phyloP scores from a whole-genome alignment of 441 rosid genomes.

The Brassica balearica region DNA sequence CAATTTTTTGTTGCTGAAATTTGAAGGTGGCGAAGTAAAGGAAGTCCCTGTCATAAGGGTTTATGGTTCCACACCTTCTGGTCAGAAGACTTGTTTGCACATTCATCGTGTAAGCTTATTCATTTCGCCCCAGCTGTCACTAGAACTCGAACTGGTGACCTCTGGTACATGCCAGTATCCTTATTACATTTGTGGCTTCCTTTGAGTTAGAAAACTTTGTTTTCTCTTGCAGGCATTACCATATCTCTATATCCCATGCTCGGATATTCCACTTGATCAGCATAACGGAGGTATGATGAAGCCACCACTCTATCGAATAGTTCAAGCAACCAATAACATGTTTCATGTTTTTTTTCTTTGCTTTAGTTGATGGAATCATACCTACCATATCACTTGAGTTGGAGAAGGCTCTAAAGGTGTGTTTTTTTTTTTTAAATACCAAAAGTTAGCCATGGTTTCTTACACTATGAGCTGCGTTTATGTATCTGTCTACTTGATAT shows the following conservation, averaged over 20 bases:
- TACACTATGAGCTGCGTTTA: constrained; percentile 17
- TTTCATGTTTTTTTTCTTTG: constrained; percentile 38
- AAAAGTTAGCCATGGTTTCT: constrained; percentile 11
- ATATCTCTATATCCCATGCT: constrained; percentile 80
- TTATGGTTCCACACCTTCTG: constrained; percentile 92
- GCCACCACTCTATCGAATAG: constrained; percentile 15
- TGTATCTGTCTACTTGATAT: constrained; percentile 30
- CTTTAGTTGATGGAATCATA: constrained; percentile 59
- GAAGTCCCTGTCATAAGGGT: constrained; percentile 91
- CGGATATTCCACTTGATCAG: constrained; percentile 59
- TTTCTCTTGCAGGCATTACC: constrained; percentile 77
- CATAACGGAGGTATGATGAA: constrained; percentile 58
- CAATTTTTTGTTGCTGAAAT: neutral
- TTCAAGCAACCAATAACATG: constrained; percentile 17
- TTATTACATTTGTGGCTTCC: no score
- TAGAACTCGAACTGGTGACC: no score
- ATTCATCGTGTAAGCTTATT: constrained; percentile 64
- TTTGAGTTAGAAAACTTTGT: no score
- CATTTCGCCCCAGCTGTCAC: neutral
- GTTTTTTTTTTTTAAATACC: constrained; percentile 21
- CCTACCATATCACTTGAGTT: constrained; percentile 64
- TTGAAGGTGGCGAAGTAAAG: constrained; percentile 75
- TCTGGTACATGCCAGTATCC: no score
- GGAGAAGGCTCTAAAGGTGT: constrained; percentile 92
- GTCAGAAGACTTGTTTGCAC: constrained; percentile 95